These are phyloP conservation scores for Phyllachora maydis DNA, from an alignment of 2,329 filamentous ascomycete species.

Conservation along the genomic window DNA sequence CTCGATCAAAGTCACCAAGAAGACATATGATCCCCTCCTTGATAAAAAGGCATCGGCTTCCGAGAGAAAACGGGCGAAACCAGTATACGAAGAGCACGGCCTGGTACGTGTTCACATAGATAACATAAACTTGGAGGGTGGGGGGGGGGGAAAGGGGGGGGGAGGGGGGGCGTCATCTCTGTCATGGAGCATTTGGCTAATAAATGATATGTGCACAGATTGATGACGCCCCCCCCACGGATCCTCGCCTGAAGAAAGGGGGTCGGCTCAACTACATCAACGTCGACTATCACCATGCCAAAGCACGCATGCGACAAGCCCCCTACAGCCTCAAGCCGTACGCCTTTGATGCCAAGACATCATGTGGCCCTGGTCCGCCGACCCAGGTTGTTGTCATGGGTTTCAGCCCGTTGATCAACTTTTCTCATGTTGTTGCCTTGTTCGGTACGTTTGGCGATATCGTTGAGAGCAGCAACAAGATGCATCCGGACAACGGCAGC, in stretches of 20 bases:
- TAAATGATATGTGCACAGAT: conserved; percentile 22
- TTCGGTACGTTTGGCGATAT: conserved; percentile 77
- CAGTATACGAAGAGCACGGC: conserved; percentile 42
- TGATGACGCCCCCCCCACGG: conserved; percentile 56
- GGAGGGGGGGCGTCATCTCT: conserved; percentile 46
- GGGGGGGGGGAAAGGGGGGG: no score
- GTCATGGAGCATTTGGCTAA: conserved; percentile 33
- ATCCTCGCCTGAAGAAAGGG: conserved; percentile 60
- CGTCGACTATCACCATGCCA: conserved; percentile 47
- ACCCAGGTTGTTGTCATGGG: conserved; percentile 85
- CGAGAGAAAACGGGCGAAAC: conserved; percentile 34
- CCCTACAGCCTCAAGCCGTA: conserved; percentile 72
- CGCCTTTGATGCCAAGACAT: conserved; percentile 60
- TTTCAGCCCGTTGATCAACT: conserved; percentile 78
- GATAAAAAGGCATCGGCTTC: conserved; percentile 25
- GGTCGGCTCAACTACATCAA: conserved; percentile 48
- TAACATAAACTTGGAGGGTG: conserved; percentile 15
- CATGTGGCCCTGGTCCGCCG: conserved; percentile 73
- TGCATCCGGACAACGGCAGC: conserved; percentile 83
- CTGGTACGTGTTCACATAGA: conserved; percentile 41
- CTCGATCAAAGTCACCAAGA: conserved; percentile 33
- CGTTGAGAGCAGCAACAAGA: conserved; percentile 77
- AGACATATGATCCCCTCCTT: conserved; percentile 39
- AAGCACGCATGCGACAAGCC: conserved; percentile 47
- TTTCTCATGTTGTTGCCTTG: conserved; percentile 53